Evolutionary conservation across 495 filamentous ascomycete species (phyloP).

Genomic region (Tuber microsphaerosporum): DNA sequence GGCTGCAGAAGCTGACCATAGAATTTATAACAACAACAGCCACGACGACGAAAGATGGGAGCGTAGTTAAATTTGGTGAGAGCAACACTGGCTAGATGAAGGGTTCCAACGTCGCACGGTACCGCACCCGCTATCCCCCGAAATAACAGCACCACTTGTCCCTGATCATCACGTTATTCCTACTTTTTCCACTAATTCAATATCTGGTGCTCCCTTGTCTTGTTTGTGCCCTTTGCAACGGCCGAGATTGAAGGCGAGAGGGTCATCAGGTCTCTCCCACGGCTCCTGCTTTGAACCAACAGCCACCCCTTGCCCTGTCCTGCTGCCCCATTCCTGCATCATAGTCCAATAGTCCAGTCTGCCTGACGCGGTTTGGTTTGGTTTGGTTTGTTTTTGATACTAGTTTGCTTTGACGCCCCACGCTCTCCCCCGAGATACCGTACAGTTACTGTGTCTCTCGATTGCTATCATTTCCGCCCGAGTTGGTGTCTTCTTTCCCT

Average conservation of each 20-base stretch:
- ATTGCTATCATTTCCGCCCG: not conserved
- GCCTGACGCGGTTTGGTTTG: not conserved
- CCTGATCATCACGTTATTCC: constrained; percentile 2
- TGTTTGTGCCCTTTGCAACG: not conserved
- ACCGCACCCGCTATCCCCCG: not conserved
- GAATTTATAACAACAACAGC: not conserved
- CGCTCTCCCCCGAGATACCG: not conserved
- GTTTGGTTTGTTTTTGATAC: not conserved
- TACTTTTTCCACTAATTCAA: not conserved
- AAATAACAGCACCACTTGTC: not conserved
- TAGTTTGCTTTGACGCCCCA: not conserved
- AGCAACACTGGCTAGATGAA: not conserved
- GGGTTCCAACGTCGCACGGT: not conserved
- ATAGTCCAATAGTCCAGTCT: not conserved
- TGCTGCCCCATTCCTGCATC: not conserved
- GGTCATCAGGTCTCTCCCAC: not conserved
- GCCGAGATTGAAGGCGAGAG: not conserved
- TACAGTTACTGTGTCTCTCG: not conserved
- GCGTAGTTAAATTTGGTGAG: not conserved
- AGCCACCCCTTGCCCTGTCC: not conserved
- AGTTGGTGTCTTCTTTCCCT: not conserved
- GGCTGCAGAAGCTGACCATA: not conserved
- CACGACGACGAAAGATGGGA: not conserved
- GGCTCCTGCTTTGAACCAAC: not conserved
- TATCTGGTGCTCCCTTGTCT: not conserved